Evolutionary conservation across 768 basidiomycete genomes (phyloP).

Genomic region (Tylopilus vinaceipallidus): DNA sequence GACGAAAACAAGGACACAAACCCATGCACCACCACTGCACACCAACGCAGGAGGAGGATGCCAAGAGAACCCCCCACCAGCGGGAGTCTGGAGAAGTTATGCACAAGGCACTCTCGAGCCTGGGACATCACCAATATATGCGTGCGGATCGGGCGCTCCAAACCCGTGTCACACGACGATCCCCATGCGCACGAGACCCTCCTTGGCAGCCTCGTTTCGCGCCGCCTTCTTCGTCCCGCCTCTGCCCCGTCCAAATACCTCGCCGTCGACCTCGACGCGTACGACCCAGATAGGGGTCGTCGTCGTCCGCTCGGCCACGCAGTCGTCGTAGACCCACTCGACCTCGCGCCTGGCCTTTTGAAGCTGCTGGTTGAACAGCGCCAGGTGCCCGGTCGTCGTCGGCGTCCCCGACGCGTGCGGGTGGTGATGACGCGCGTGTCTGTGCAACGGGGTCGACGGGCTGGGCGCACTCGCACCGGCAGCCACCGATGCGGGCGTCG

Average conservation of each 20-base stretch:
- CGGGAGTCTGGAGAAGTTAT: conserved; percentile 58
- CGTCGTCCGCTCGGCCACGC: conserved; percentile 44
- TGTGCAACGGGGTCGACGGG: no score
- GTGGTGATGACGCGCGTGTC: background rate
- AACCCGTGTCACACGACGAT: conserved; percentile 40
- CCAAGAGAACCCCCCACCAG: conserved; percentile 38
- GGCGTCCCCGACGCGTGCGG: conserved; percentile 26
- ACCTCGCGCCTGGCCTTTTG: conserved; percentile 55
- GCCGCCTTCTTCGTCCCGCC: conserved; percentile 80
- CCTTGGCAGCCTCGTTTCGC: conserved; percentile 78
- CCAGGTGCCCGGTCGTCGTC: conserved; percentile 59
- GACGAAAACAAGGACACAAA: conserved; percentile 9
- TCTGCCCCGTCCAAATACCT: conserved; percentile 56
- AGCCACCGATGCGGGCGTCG: background rate
- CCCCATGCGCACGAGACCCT: conserved; percentile 60
- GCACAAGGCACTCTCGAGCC: conserved; percentile 32
- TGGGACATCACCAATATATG: background rate
- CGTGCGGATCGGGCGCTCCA: no score
- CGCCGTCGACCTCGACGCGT: conserved; percentile 59
- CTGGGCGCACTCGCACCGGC: background rate
- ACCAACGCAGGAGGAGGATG: conserved; percentile 49
- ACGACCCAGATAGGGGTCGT: conserved; percentile 80
- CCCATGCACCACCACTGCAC: conserved; percentile 60
- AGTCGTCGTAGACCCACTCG: conserved; percentile 70
- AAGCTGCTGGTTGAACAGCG: conserved; percentile 76